Evolutionary conservation across 345 rosid species (phyloP).

Genomic region (Arabidopsis suecica): DNA sequence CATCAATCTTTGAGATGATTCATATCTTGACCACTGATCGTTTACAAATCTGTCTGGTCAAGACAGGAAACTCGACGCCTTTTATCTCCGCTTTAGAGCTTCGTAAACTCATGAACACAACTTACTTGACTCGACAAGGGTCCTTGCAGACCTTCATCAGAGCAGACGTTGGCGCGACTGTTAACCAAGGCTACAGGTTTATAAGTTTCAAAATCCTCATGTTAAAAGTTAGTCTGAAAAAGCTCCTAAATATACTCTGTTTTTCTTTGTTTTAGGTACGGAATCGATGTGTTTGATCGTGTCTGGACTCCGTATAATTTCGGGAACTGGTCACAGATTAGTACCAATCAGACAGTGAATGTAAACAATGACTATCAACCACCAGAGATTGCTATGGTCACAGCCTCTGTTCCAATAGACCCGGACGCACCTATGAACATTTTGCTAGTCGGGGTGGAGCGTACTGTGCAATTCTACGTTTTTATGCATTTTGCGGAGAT

Average conservation of each 20-base stretch:
- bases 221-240: not conserved
- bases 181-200: conserved; percentile 47
- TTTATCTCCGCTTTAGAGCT: conserved; percentile 61
- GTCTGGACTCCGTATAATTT: conserved; percentile 46
- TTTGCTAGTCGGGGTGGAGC: not conserved
- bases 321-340: conserved; percentile 25
- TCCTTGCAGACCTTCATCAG: conserved; percentile 31
- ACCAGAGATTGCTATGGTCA: conserved; percentile 49
- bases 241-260: conserved; percentile 2
- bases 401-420: conserved; percentile 50
- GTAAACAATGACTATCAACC: conserved; percentile 26
- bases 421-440: conserved; percentile 33
- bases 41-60: conserved; percentile 58
- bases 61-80: conserved; percentile 52
- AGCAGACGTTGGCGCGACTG: conserved; percentile 46
- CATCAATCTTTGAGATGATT: conserved; percentile 41
- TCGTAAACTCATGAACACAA: conserved; percentile 47
- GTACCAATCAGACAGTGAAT: conserved; percentile 29
- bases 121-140: conserved; percentile 40
- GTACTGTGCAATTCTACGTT: conserved; percentile 29
- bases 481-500: conserved; percentile 60
- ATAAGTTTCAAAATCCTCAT: not conserved
- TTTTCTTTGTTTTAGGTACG: conserved; percentile 46
- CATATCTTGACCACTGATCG: conserved; percentile 44
- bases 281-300: conserved; percentile 54